These are phyloP conservation scores for Acacia confusa DNA, from an alignment of 306 rosid species.

Conservation along the genomic window DNA sequence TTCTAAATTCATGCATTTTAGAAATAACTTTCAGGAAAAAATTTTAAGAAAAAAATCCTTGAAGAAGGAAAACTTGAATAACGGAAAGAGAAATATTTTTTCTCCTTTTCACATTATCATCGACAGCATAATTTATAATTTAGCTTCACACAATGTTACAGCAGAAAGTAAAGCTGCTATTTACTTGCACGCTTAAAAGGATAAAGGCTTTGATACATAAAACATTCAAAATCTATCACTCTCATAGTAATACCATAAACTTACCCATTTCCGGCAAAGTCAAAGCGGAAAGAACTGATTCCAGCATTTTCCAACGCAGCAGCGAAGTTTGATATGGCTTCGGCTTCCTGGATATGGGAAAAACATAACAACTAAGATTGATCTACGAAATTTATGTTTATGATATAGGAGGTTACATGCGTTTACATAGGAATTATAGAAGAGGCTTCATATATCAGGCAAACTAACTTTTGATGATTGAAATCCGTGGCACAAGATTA, in stretches of 20 bases:
- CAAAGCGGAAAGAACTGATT: slow-evolving; percentile 72
- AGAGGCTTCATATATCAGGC: slow-evolving; percentile 2
- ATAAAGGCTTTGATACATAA: background rate
- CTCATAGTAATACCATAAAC: slow-evolving; percentile 25
- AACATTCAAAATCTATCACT: background rate
- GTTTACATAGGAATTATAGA: background rate
- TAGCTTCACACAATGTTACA: slow-evolving; percentile 19
- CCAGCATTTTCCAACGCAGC: slow-evolving; percentile 62
- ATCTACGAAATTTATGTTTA: background rate
- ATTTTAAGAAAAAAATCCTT: background rate
- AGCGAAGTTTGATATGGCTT: slow-evolving; percentile 51
- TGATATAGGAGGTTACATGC: background rate
- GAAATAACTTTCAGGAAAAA: too few species aligned
- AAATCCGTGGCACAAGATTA: slow-evolving; percentile 80
- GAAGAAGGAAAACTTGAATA: too few species aligned
- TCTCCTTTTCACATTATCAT: too few species aligned
- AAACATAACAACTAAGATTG: slow-evolving; percentile 23
- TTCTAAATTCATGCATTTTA: too few species aligned
- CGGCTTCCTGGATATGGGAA: slow-evolving; percentile 44
- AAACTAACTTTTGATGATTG: slow-evolving; percentile 57
- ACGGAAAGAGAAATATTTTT: too few species aligned
- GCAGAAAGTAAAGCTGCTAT: background rate
- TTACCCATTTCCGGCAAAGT: slow-evolving; percentile 89
- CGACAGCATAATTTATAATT: background rate
- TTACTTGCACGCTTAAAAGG: background rate